These are phyloP conservation scores for Salvia miltiorrhiza DNA, from an alignment of 257 asterid genomes.

Conservation along the genomic window DNA sequence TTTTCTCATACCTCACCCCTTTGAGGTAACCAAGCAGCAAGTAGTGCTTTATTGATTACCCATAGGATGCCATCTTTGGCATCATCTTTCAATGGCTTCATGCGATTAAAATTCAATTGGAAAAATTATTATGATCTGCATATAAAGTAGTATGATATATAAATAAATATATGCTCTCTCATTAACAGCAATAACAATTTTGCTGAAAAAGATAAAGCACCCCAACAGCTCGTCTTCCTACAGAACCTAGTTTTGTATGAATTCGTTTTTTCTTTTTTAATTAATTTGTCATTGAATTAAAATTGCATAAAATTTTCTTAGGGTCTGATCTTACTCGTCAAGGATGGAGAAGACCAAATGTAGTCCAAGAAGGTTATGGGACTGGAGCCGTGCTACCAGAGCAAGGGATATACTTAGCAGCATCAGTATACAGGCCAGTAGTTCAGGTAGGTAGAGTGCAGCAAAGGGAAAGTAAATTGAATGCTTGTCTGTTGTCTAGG, in stretches of 20 bases:
- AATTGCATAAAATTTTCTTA: constrained; percentile 25
- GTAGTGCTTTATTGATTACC: neutral
- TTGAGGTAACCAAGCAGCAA: constrained; percentile 2
- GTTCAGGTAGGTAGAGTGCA: constrained; percentile 60
- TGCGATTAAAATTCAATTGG: no score
- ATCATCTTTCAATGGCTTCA: no score
- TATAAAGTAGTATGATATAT: no score
- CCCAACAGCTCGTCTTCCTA: no score
- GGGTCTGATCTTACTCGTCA: constrained; percentile 75
- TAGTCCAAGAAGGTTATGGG: constrained; percentile 97
- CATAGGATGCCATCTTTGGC: no score
- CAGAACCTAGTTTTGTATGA: no score
- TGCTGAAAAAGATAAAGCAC: no score
- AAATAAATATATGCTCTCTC: no score
- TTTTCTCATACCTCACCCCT: neutral
- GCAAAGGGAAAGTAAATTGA: constrained; percentile 18
- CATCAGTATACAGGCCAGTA: constrained; percentile 95
- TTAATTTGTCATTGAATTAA: neutral
- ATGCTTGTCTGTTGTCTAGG: constrained; percentile 5
- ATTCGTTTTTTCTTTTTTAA: no score
- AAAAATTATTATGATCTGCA: no score
- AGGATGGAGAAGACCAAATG: constrained; percentile 92
- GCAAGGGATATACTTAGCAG: constrained; percentile 95
- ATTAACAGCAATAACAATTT: no score
- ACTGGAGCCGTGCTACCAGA: constrained; percentile 87